Evolutionary conservation across 192 early-diverging fungal genomes (phyloP), one percentile per base, ranked within the genome.

Genomic region (Spizellomyces sp.): DNA sequence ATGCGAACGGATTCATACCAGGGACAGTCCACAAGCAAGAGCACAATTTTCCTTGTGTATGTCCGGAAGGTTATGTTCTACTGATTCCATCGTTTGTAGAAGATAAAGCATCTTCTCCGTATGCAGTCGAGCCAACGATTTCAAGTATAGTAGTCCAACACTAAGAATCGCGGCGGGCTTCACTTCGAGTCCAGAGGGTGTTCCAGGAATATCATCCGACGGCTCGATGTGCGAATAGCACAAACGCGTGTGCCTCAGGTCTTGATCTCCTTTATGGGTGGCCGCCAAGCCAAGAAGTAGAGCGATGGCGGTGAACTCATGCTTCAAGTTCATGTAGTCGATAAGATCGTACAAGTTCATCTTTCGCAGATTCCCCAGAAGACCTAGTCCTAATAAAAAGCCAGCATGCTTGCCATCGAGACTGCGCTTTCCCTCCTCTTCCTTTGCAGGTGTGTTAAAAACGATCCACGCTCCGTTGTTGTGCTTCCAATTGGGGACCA

Each of bases 381-480:
- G 70, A 0, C 96, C 96, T 48, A 96, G 75, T 0, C 88, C 95
- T 14, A 96, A 75, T 2, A 96, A 58, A 66, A 96, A 88, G 19
- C 79, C 94, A 14, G 91, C 95, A 67, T 98, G 92, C 7, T 77
- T 73, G 19, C 82, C 76, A 50, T 84, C 77, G 8, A 87, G 62
- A 27, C 79, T 80, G 6, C 73, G 83, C 50, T 46, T 63, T 9
- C 57, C 61, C 10, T 70, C 71, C n/a, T 60, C 52, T 9, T 45
- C 10, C 9, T 17, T 58, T 14, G 50, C 15, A 9, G 84, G 86
- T 41, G 85, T 77, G 65, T 93, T 92, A 70, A 90, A 88, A 8
- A 88, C 75, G 60, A 98, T 91, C 96, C 96, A 98, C 12, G 89
- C 87, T 5, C 86, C 82, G 36, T 86, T 86, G 5, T 90, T 85